Base-by-base conservation (phyloP, 2,329 filamentous ascomycete genomes). In the Colletotrichum liriopes region DNA sequence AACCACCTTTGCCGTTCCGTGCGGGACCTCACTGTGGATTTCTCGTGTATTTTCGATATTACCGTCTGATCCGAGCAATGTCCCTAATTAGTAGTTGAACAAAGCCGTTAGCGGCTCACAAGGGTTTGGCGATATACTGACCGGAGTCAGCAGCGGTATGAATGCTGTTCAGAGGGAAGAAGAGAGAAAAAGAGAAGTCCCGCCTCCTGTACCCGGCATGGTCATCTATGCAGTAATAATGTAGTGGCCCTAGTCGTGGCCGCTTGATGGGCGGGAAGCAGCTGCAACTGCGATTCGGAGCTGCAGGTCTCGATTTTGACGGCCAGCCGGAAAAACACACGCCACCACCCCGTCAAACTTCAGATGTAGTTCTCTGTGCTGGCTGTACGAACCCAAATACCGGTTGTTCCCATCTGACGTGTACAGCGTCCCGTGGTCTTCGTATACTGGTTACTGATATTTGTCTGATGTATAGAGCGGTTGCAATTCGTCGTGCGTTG, bases 291-390 rank as follows among this genome's bases (percentile, higher is more conserved):
- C 70, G 62, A 74, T 74, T 70, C 61, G 70, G 65, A 66, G 56
- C 70, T 74, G 70, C 72, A 74, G 72, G 72, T 69, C 54, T 73
- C 68, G 72, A 74, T 73, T 73, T 58, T 58, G 70, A 62, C 45
- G 65, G 65, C 56, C 70, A 63, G 32, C 45, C 35, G 52, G 65
- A 29, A 51, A 62, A 69, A 69, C 60, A 66, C 61, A 67, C 70
- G 52, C 70, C 65, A 73, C 70, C 72, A 74, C 70, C 37, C 54
- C 63, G 45, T 39, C 67, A 61, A 49, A 54, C 51, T 18, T 56
- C 59, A 35, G 55, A 35, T 59, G 11, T 29, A 60, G 47, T 12
- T 63, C 45, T 61, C 47, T 70, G 66, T n/a, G 59, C 45, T 70
- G 60, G 69, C 70, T 37, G 66, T 64, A 70, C 70, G 59, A 35